Evolutionary conservation across 1,139 yeast genomes (phyloP).

Genomic region (Hanseniaspora gamundiae): DNA sequence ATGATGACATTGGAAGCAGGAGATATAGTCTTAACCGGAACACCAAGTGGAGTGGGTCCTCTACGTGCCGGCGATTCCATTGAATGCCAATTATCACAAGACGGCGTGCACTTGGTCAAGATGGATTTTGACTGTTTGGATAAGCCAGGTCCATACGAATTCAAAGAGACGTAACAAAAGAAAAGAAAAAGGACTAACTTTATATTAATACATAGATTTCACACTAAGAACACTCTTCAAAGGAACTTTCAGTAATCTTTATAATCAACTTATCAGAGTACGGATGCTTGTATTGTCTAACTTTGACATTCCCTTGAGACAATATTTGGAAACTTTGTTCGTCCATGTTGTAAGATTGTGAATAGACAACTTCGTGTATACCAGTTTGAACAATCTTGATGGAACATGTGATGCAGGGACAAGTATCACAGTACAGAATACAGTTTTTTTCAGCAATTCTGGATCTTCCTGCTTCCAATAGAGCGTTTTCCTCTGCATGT

Average conservation of each 20-base stretch:
- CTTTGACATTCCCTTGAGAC: slow-evolving; percentile 55
- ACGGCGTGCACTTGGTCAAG: slow-evolving; percentile 43
- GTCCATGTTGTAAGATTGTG: slow-evolving; percentile 90
- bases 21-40: slow-evolving; percentile 85
- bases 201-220: no score
- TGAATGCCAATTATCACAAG: slow-evolving; percentile 46
- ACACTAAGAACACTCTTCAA: not conserved
- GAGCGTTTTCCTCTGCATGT: slow-evolving; percentile 96
- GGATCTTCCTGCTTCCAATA: slow-evolving; percentile 87
- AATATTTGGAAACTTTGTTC: slow-evolving; percentile 56
- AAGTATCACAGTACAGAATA: slow-evolving; percentile 82
- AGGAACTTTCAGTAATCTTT: not conserved
- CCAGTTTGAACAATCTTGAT: slow-evolving; percentile 93
- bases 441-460: slow-evolving; percentile 47
- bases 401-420: slow-evolving; percentile 94
- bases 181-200: no score
- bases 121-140: slow-evolving; percentile 44
- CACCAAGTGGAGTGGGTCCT: slow-evolving; percentile 96
- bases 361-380: slow-evolving; percentile 82
- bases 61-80: slow-evolving; percentile 68
- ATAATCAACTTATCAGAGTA: not conserved
- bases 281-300: slow-evolving; percentile 65
- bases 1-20: slow-evolving; percentile 88
- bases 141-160: slow-evolving; percentile 74
- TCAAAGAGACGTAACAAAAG: slow-evolving; percentile 36